Evolutionary conservation across 2,329 filamentous ascomycete species (phyloP).

Genomic region (Aspergillus melleus): DNA sequence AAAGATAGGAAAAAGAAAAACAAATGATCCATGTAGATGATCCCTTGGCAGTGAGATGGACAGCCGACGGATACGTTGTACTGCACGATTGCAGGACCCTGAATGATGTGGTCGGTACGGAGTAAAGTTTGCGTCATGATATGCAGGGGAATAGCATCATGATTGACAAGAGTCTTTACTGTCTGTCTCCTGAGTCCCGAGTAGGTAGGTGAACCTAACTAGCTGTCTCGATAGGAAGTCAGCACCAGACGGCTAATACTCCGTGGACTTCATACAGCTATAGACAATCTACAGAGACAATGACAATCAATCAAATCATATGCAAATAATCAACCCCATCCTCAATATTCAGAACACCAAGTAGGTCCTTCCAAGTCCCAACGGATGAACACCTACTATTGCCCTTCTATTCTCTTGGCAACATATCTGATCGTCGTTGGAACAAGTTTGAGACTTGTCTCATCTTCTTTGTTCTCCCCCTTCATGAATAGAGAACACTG

Average conservation of each 20-base stretch:
- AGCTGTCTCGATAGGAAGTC: too few species aligned
- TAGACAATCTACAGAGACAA: background rate
- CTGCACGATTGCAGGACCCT: background rate
- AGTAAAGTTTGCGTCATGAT: background rate
- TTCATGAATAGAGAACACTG: background rate
- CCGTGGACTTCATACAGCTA: too few species aligned
- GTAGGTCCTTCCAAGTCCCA: background rate
- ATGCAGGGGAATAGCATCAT: background rate
- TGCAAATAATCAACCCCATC: background rate
- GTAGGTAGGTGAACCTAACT: background rate
- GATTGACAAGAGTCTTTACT: background rate
- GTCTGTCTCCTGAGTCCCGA: background rate
- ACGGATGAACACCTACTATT: conserved; percentile 1
- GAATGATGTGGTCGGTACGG: background rate
- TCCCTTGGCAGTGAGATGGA: conserved; percentile 18
- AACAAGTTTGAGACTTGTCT: conserved; percentile 4
- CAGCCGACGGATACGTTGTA: background rate
- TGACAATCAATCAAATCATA: background rate
- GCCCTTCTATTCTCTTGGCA: conserved; percentile 4
- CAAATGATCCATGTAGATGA: conserved; percentile 18
- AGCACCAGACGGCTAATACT: too few species aligned
- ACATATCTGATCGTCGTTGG: background rate
- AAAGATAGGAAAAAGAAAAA: background rate
- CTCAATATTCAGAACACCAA: background rate
- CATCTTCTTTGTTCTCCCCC: background rate